A percentile compares a stretch with the other conserved stretches of the same genome.
These are phyloP conservation scores for Chaetomidium leptoderma DNA, from an alignment of 495 filamentous ascomycete species.

Conservation along the genomic window DNA sequence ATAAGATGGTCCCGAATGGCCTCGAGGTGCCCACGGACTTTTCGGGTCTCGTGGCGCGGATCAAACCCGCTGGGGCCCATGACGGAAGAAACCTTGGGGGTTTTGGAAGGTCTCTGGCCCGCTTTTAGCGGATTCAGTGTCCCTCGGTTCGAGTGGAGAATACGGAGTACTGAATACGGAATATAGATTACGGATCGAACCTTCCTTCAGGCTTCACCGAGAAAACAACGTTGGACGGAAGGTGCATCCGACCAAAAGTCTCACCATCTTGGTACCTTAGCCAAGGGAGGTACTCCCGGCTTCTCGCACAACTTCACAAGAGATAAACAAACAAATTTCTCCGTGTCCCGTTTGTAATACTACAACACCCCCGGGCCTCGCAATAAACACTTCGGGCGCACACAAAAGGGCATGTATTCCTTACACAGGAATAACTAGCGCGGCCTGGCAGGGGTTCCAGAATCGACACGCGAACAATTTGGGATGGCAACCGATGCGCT, in stretches of 20 bases:
- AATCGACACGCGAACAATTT: too few relatives aligned
- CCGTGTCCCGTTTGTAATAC: neutral
- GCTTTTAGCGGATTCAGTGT: too few relatives aligned
- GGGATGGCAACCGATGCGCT: constrained; percentile 1
- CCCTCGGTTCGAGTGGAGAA: too few relatives aligned
- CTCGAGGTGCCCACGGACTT: neutral
- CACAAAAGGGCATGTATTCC: neutral
- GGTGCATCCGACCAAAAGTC: too few relatives aligned
- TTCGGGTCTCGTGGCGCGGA: constrained; percentile 8
- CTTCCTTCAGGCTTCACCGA: too few relatives aligned
- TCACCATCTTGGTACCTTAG: too few relatives aligned
- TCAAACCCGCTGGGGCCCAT: constrained; percentile 11
- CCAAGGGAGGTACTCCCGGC: neutral
- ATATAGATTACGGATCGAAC: too few relatives aligned
- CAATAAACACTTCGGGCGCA: neutral
- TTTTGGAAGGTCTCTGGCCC: neutral
- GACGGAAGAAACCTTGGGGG: neutral
- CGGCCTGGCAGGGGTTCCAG: neutral
- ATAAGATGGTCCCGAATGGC: constrained; percentile 12
- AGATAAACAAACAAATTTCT: constrained; percentile 5
- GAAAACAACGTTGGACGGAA: too few relatives aligned
- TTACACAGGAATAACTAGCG: neutral
- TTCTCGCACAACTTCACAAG: neutral
- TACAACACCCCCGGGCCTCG: neutral
- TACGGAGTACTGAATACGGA: too few relatives aligned